Conservation (phyloP, 2,329 filamentous ascomycete genomes). For the Alternaria gansuensis region DNA sequence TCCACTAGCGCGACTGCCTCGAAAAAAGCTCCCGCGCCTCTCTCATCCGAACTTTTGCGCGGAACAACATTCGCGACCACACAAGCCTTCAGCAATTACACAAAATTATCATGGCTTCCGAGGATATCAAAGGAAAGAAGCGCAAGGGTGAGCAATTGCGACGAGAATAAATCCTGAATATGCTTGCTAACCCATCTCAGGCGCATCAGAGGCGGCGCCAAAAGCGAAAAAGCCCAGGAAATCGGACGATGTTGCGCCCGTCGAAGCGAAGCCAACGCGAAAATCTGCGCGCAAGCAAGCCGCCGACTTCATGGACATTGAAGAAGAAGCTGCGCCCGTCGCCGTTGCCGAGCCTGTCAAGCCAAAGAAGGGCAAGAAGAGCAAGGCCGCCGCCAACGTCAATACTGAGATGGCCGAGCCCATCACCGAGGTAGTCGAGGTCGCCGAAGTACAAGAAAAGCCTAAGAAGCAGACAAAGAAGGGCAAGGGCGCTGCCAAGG, state of each 20-base stretch:
- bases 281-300: constrained; percentile 51
- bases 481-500: constrained; percentile 19
- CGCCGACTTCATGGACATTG: constrained; percentile 47
- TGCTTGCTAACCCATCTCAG: constrained; percentile 35
- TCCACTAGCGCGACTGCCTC: constrained; percentile 35
- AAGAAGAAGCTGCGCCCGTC: constrained; percentile 35
- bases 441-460: constrained; percentile 20
- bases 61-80: constrained; percentile 23
- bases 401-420: constrained; percentile 20
- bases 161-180: constrained; percentile 5
- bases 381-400: constrained; percentile 30
- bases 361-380: constrained; percentile 52
- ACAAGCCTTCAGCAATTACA: constrained; percentile 24
- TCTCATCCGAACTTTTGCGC: constrained; percentile 46
- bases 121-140: constrained; percentile 63
- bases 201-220: constrained; percentile 46
- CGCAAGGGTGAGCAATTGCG: constrained; percentile 58
- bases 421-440: constrained; percentile 16
- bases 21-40: constrained; percentile 44
- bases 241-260: constrained; percentile 39
- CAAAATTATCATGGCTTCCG: constrained; percentile 60
- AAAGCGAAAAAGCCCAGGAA: constrained; percentile 54
- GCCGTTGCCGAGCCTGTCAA: constrained; percentile 25
- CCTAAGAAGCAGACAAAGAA: constrained; percentile 32
- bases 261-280: constrained; percentile 31